Evolutionary conservation across 1,284 basidiomycete genomes (phyloP).

Genomic region (Dichomitus squalens): DNA sequence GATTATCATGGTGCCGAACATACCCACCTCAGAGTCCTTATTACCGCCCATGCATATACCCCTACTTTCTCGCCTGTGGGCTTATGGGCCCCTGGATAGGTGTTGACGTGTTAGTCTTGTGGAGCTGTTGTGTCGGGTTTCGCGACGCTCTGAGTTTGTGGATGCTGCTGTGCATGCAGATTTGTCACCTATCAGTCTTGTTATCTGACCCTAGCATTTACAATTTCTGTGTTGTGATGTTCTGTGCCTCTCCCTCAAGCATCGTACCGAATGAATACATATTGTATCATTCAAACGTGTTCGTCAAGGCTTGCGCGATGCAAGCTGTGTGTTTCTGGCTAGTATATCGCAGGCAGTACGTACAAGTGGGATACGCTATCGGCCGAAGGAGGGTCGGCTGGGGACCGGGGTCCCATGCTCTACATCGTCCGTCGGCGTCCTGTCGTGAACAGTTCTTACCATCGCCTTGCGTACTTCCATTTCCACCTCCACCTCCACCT

Average conservation of each 20-base stretch:
- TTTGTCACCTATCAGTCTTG: slow-evolving; percentile 1
- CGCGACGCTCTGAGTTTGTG: slow-evolving; percentile 16
- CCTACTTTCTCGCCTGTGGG: slow-evolving; percentile 16
- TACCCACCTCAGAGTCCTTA: neutral
- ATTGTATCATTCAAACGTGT: slow-evolving; percentile 3
- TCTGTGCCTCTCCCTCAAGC: slow-evolving; percentile 9
- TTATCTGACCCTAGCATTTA: neutral
- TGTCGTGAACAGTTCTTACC: neutral
- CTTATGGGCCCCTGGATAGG: slow-evolving; percentile 32
- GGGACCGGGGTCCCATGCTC: neutral
- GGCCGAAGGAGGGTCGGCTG: neutral
- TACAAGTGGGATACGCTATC: neutral
- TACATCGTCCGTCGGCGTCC: neutral
- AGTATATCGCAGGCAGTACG: too few species aligned
- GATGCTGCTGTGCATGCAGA: slow-evolving; percentile 27
- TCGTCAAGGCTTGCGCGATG: too few species aligned
- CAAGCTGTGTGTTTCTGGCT: too few species aligned
- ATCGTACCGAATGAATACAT: neutral
- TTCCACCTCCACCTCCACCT: too few species aligned
- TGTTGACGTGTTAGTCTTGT: slow-evolving; percentile 21
- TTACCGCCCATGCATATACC: slow-evolving; percentile 25
- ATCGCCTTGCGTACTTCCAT: neutral
- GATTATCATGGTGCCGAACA: neutral
- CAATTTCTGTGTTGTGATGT: slow-evolving; percentile 14
- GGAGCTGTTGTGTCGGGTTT: slow-evolving; percentile 17